Base-by-base conservation (phyloP, 495 filamentous ascomycete species). In the Rostrohypoxylon terebratum region DNA sequence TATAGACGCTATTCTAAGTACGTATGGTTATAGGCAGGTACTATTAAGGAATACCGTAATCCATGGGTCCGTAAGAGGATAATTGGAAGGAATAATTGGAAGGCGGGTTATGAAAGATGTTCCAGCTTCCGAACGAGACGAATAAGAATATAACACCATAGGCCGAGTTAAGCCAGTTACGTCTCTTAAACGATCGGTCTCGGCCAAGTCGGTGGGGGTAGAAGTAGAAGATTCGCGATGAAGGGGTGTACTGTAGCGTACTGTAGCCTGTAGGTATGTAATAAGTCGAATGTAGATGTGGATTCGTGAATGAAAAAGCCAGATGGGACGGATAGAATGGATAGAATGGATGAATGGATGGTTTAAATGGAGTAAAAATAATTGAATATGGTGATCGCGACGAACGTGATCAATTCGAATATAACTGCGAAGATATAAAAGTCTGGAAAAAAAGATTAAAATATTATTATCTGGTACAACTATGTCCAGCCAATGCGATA, bases 41-140 rank as follows among this genome's bases (percentile, higher is more conserved):
- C 6, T 28, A 69, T 34, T 9, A n/a, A 23, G 42, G 5, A 50
- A 53, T 58, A 67, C n/a, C 33, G 50, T 57, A 69, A 72, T 66
- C 63, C 69, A 63, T 38, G 63, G n/a, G n/a, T n/a, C n/a, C n/a
- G n/a, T n/a, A n/a, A n/a, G n/a, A n/a, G n/a, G n/a, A n/a, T n/a
- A n/a, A n/a, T n/a, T n/a, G n/a, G n/a, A 68, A 55, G 47, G 34
- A 48, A 44, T 55, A 48, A n/a, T n/a, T n/a, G n/a, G 58, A 33
- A 40, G 38, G 48, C 21, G 13, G 53, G 23, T 33, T 20, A 42
- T 58, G 53, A 58, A 58, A 58, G 50, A 69, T 63, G 66, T 45
- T 45, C 71, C 66, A 74, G 66, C 71, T 50, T 67, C 71, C 66
- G 58, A 66, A 55, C 42, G 60, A 66, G 66, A 62, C 66, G 60